phyloP scores from a whole-genome alignment of 768 basidiomycete genomes.

The Phylloporus scabripes region DNA sequence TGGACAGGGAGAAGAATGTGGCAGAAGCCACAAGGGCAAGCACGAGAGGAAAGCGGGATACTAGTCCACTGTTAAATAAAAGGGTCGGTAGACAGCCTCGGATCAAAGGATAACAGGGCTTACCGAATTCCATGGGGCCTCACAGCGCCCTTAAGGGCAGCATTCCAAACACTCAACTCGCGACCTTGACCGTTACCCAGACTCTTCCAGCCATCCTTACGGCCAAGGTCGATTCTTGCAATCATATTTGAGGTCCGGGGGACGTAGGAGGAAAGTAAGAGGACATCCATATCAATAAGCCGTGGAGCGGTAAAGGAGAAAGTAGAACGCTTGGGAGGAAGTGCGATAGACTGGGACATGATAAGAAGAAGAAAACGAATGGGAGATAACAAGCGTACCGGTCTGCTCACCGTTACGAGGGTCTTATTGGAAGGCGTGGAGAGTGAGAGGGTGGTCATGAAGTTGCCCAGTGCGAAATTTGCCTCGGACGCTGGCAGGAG shows the following conservation, averaged over 20 bases:
- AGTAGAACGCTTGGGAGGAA: constrained; percentile 33
- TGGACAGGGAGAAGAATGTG: constrained; percentile 44
- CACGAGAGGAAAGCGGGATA: constrained; percentile 62
- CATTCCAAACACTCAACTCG: constrained; percentile 63
- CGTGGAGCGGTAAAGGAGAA: constrained; percentile 36
- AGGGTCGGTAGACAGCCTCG: constrained; percentile 1
- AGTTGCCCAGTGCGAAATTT: constrained; percentile 76
- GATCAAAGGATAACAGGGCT: constrained; percentile 14
- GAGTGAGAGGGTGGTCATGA: constrained; percentile 69
- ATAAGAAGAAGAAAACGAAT: constrained; percentile 6
- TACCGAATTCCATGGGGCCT: constrained; percentile 69
- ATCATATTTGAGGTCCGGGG: constrained; percentile 42
- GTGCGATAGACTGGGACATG: constrained; percentile 49
- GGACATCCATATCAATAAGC: constrained; percentile 46
- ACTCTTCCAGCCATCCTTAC: constrained; percentile 66
- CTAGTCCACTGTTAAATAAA: constrained; percentile 47
- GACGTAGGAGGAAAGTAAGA: constrained; percentile 52
- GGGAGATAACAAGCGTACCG: constrained; percentile 43
- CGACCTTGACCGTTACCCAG: constrained; percentile 66
- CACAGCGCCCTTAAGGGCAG: constrained; percentile 56
- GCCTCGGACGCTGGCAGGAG: constrained; percentile 58
- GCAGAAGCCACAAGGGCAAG: constrained; percentile 44
- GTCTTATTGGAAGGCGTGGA: constrained; percentile 58
- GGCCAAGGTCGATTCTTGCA: constrained; percentile 69
- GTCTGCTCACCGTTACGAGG: constrained; percentile 51